A percentile compares a stretch with the other conserved stretches of the same genome.
phyloP scores from a whole-genome alignment of 495 filamentous ascomycete species.

The Aspergillus sparsus region DNA sequence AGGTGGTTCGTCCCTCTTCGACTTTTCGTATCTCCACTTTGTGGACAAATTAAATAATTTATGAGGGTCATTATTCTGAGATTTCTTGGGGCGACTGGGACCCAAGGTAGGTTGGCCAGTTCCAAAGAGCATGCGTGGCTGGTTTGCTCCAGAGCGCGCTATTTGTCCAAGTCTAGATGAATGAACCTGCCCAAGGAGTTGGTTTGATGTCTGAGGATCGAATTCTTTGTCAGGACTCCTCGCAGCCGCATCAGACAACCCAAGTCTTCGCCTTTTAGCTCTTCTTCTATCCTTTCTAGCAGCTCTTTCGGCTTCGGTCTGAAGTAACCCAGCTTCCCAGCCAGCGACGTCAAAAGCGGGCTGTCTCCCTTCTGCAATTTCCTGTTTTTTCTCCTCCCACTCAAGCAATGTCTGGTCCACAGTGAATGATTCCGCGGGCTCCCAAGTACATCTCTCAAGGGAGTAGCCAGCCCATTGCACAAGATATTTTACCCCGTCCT shows the following conservation, averaged over 20 bases:
- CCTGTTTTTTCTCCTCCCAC: constrained; percentile 56
- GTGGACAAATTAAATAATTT: constrained; percentile 28
- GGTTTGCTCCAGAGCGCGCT: background rate
- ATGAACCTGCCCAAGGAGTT: constrained; percentile 1
- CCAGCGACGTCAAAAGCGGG: constrained; percentile 50
- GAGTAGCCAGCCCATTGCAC: constrained; percentile 69
- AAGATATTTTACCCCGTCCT: constrained; percentile 53
- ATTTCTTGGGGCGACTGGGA: constrained; percentile 15
- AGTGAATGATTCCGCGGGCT: constrained; percentile 57
- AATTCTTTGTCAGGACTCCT: background rate
- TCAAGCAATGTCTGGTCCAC: constrained; percentile 45
- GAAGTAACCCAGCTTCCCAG: constrained; percentile 40
- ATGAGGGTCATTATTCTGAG: constrained; percentile 9
- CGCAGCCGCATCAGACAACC: constrained; percentile 20
- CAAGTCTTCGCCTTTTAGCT: constrained; percentile 42
- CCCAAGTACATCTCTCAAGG: constrained; percentile 62
- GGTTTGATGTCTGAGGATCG: background rate
- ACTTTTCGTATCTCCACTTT: constrained; percentile 39
- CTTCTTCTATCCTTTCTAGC: constrained; percentile 52
- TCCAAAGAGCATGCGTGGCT: constrained; percentile 18
- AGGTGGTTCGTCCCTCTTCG: constrained; percentile 41
- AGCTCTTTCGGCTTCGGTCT: constrained; percentile 28
- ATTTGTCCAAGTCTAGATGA: background rate
- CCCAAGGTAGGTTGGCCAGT: constrained; percentile 3
- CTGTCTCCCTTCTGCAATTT: constrained; percentile 42